Base-by-base conservation (phyloP, 2,329 filamentous ascomycete genomes). In the Botrytis hyacinthi region DNA sequence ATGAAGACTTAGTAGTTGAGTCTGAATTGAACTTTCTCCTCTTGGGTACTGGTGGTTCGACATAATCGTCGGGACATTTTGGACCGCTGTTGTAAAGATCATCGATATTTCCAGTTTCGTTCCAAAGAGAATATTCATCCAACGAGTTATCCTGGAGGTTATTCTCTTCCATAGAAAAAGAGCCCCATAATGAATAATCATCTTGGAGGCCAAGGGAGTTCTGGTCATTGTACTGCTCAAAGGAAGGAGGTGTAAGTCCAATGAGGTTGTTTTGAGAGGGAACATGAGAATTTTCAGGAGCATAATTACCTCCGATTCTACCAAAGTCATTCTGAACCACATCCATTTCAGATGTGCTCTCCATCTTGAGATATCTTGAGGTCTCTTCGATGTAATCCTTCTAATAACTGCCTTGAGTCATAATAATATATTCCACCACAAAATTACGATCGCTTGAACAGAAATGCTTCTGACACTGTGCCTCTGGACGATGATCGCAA, bases 281-380 rank as follows among this genome's bases (percentile, higher is more conserved):
- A 54, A 63, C 57, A 67, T 51, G 42, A 59, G 62, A 69, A 60
- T 59, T 69, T 48, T 54, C 63, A 72, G 71, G 71, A 72, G 71
- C 71, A 72, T 72, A 72, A 69, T 72, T 72, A 72, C 71, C 71
- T 72, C 71, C 71, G 44, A 72, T 59, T 59, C 37, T 69, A 61
- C 54, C n/a, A 60, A 51, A 32, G 32, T 37, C 32, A 26, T 68
- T 46, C 40, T 22, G 71, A 46, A 40, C 62, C 29, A 60, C 63
- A 60, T 18, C 51, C 22, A 42, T 51, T 61, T 60, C 44, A 60
- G 62, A 54, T 60, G 42, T 20, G 40, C 40, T 32, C 35, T 59
- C 71, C 71, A 72, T 72, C 63, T 59, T 48, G 71, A 72, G 71
- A 72, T 68, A 18, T 61, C 62, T 69, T 69, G 62, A 72, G 35